phyloP scores from a whole-genome alignment of 352 stramenopile species.

The Globisporangium nagaii region DNA sequence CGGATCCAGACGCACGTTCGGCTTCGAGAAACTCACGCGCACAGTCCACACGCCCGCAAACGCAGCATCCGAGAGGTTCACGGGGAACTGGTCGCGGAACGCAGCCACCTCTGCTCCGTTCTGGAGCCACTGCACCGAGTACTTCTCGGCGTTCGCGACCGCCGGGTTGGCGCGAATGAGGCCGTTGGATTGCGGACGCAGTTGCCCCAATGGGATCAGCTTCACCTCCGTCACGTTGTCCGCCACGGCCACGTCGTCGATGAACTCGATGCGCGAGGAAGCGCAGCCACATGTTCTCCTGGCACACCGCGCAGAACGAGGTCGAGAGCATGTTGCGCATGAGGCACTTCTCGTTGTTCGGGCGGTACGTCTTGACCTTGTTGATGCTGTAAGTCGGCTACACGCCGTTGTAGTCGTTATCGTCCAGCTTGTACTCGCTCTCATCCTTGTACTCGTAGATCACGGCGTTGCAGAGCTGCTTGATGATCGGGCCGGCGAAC shows the following conservation, averaged over 20 bases:
- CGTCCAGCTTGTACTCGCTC: conserved; percentile 13
- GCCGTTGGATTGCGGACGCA: too few relatives aligned
- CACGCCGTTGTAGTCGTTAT: conserved; percentile 17
- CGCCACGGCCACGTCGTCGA: conserved; percentile 22
- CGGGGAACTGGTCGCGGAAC: neutral
- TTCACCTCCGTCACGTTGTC: too few relatives aligned
- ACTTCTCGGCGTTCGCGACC: neutral
- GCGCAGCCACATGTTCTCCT: conserved; percentile 32
- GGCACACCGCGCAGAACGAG: conserved; percentile 26
- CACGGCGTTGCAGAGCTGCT: conserved; percentile 27
- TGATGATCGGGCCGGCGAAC: conserved; percentile 20
- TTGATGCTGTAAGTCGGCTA: conserved; percentile 27
- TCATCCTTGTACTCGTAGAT: conserved; percentile 27
- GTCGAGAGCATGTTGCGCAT: conserved; percentile 37
- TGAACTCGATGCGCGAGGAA: conserved; percentile 30
- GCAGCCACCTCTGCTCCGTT: neutral
- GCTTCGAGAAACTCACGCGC: conserved; percentile 17
- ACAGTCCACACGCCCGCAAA: conserved; percentile 1
- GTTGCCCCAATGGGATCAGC: too few relatives aligned
- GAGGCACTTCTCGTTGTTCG: conserved; percentile 27
- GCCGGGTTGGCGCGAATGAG: neutral
- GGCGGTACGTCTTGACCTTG: conserved; percentile 24
- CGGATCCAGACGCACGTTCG: conserved; percentile 19
- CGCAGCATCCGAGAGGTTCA: neutral
- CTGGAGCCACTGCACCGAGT: neutral